phyloP scores from a whole-genome alignment of 2,329 filamentous ascomycete species.

The Ophiostoma ulmi region DNA sequence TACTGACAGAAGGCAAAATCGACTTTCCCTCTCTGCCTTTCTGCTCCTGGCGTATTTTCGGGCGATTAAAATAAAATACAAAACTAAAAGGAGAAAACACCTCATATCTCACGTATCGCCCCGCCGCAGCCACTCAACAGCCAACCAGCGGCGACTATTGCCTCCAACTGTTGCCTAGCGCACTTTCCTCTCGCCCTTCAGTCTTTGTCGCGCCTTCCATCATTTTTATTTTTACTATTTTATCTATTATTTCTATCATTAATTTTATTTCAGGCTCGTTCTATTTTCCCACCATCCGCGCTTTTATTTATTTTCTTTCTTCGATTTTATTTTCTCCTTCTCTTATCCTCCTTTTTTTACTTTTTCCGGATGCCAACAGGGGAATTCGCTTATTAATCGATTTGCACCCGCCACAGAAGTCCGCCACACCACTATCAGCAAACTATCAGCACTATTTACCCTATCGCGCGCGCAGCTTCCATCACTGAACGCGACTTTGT shows the following conservation, averaged over 20 bases:
- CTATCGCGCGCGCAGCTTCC: neutral
- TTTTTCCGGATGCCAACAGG: slow-evolving; percentile 5
- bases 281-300: slow-evolving; percentile 23
- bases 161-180: slow-evolving; percentile 9
- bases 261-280: slow-evolving; percentile 5
- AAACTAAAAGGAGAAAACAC: neutral
- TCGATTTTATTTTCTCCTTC: slow-evolving; percentile 31
- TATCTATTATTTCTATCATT: neutral
- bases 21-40: slow-evolving; percentile 31
- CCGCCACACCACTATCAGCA: neutral
- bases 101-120: neutral
- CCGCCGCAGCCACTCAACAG: slow-evolving; percentile 11
- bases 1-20: slow-evolving; percentile 31
- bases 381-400: slow-evolving; percentile 14
- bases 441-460: neutral
- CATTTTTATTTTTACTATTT: neutral
- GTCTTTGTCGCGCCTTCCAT: neutral
- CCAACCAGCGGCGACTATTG: slow-evolving; percentile 26
- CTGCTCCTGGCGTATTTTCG: slow-evolving; percentile 5
- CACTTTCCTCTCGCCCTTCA: neutral
- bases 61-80: neutral
- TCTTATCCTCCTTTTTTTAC: slow-evolving; percentile 31
- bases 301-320: slow-evolving; percentile 26
- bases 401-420: neutral
- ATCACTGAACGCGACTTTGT: neutral